phyloP scores from a whole-genome alignment of 2,329 filamentous ascomycete species.

The Aspergillus niger region DNA sequence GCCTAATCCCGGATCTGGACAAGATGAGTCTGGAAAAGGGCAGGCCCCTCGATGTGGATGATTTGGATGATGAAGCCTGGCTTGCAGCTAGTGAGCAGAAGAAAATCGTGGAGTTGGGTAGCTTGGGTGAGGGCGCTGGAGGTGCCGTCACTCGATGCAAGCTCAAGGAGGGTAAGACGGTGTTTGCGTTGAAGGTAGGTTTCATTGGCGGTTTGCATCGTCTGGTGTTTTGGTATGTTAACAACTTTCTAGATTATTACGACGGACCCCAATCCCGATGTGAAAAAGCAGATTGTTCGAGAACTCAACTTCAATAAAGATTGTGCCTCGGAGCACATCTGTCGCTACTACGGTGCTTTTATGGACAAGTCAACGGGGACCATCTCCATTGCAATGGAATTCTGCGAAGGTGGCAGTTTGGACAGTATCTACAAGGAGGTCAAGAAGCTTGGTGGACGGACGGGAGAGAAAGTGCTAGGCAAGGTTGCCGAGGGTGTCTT shows the following conservation, averaged over 20 bases:
- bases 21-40: slow-evolving; percentile 80
- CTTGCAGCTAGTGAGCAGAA: slow-evolving; percentile 86
- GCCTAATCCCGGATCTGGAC: slow-evolving; percentile 74
- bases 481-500: slow-evolving; percentile 96
- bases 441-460: slow-evolving; percentile 89
- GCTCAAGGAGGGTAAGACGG: slow-evolving; percentile 85
- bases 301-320: slow-evolving; percentile 98
- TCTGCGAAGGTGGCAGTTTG: slow-evolving; percentile 92
- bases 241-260: slow-evolving; percentile 76
- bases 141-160: slow-evolving; percentile 91
- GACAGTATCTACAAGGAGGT: slow-evolving; percentile 98
- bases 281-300: slow-evolving; percentile 97
- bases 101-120: slow-evolving; percentile 83
- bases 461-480: slow-evolving; percentile 93
- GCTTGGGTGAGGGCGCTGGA: slow-evolving; percentile 89
- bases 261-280: slow-evolving; percentile 94
- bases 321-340: slow-evolving; percentile 94
- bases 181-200: slow-evolving; percentile 91
- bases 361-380: slow-evolving; percentile 94
- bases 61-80: slow-evolving; percentile 94
- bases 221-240: slow-evolving; percentile 10
- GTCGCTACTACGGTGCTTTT: slow-evolving; percentile 95
- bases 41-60: slow-evolving; percentile 83
- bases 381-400: slow-evolving; percentile 99
- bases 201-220: background rate